phyloP scores from a whole-genome alignment of 129 eudicot species.

The Kitagawia praeruptora region DNA sequence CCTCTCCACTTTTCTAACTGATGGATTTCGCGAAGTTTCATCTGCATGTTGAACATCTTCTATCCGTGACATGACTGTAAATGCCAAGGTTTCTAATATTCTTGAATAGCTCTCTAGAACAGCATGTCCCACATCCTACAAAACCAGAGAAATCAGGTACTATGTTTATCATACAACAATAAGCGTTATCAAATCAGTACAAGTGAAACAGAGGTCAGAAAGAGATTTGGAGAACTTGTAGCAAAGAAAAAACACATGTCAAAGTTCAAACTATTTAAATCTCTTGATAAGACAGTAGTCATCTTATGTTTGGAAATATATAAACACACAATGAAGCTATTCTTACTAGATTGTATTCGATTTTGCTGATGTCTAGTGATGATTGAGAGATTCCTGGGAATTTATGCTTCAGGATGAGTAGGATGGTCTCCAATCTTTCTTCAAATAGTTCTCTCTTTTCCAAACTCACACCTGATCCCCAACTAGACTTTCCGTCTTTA shows the following conservation, averaged over 20 bases:
- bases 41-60: slow-evolving; percentile 85
- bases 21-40: slow-evolving; percentile 35
- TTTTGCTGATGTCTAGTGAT: slow-evolving; percentile 72
- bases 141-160: neutral
- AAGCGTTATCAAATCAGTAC: neutral
- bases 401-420: slow-evolving; percentile 71
- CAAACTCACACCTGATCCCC: slow-evolving; percentile 46
- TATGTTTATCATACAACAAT: neutral
- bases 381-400: slow-evolving; percentile 85
- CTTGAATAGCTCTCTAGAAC: slow-evolving; percentile 92
- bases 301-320: neutral
- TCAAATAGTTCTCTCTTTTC: slow-evolving; percentile 51
- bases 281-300: neutral
- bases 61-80: slow-evolving; percentile 71
- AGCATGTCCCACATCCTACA: slow-evolving; percentile 89
- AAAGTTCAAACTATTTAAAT: neutral
- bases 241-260: neutral
- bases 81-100: slow-evolving; percentile 76
- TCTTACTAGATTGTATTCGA: slow-evolving; percentile 74
- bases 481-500: slow-evolving; percentile 39
- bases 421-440: slow-evolving; percentile 77
- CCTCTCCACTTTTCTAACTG: slow-evolving; percentile 17
- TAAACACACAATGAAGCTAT: neutral
- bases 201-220: slow-evolving; percentile 2
- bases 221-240: neutral